Conservation (phyloP, 1,284 basidiomycete species). For the Mycosarcoma mackinlayi region DNA sequence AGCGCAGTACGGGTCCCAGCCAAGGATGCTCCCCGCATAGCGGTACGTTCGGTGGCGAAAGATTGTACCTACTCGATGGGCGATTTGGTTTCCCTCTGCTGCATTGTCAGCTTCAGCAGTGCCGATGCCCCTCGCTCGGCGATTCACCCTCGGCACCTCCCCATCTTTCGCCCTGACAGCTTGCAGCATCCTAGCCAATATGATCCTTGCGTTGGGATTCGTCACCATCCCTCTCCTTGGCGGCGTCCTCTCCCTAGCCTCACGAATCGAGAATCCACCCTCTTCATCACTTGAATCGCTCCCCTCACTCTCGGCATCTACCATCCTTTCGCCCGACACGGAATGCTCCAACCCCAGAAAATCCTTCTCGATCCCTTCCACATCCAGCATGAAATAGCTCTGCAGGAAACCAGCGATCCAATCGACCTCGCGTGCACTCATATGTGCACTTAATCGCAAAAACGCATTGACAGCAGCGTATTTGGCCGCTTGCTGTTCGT, state of each 20-base stretch:
- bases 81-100: conserved; percentile 14
- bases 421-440: conserved; percentile 32
- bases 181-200: conserved; percentile 29
- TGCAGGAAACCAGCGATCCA: conserved; percentile 43
- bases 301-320: conserved; percentile 15
- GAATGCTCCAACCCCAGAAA: conserved; percentile 18
- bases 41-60: conserved; percentile 53
- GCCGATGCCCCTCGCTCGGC: background rate
- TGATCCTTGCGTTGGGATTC: conserved; percentile 11
- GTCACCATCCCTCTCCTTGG: background rate
- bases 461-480: conserved; percentile 47
- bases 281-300: conserved; percentile 34
- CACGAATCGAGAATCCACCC: conserved; percentile 9
- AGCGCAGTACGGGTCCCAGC: conserved; percentile 48
- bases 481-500: conserved; percentile 42
- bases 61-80: conserved; percentile 43
- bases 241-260: background rate
- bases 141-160: conserved; percentile 17
- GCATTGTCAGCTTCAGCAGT: background rate
- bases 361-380: conserved; percentile 30
- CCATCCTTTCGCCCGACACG: background rate
- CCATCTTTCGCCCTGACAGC: conserved; percentile 23
- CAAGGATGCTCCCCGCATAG: conserved; percentile 40
- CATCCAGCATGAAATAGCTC: conserved; percentile 40
- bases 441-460: conserved; percentile 23